Evolutionary conservation across 1,284 basidiomycete genomes (phyloP).

Genomic region (Ustilago vetiveriae): DNA sequence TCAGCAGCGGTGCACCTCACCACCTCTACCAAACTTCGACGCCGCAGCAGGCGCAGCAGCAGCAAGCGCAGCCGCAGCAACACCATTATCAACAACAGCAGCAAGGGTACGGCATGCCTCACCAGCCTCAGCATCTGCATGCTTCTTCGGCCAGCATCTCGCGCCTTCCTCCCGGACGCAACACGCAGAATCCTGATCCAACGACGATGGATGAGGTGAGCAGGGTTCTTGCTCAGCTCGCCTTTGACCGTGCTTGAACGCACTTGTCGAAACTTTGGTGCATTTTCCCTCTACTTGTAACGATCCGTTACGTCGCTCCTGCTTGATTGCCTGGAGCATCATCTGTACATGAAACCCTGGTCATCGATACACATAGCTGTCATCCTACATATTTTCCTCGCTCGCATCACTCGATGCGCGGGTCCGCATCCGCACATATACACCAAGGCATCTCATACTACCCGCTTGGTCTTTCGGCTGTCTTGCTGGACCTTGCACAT

Average conservation of each 20-base stretch:
- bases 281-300: neutral
- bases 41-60: slow-evolving; percentile 10
- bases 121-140: slow-evolving; percentile 34
- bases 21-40: slow-evolving; percentile 28
- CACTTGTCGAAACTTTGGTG: neutral
- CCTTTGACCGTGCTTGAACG: slow-evolving; percentile 51
- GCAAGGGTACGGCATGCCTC: slow-evolving; percentile 17
- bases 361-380: slow-evolving; percentile 1
- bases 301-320: neutral
- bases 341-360: slow-evolving; percentile 9
- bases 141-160: slow-evolving; percentile 52
- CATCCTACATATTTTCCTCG: slow-evolving; percentile 1
- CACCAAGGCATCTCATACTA: neutral
- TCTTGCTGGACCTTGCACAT: slow-evolving; percentile 1
- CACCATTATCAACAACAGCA: slow-evolving; percentile 22
- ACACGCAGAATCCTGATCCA: slow-evolving; percentile 33
- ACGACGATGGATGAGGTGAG: slow-evolving; percentile 64
- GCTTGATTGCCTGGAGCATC: slow-evolving; percentile 4
- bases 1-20: slow-evolving; percentile 17
- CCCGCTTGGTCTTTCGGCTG: slow-evolving; percentile 1
- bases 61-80: slow-evolving; percentile 5
- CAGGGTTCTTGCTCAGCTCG: slow-evolving; percentile 61
- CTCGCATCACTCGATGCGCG: slow-evolving; percentile 5
- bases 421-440: slow-evolving; percentile 1
- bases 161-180: slow-evolving; percentile 42